Conservation (phyloP, 106 monocot species). For the Phalaenopsis equestris region DNA sequence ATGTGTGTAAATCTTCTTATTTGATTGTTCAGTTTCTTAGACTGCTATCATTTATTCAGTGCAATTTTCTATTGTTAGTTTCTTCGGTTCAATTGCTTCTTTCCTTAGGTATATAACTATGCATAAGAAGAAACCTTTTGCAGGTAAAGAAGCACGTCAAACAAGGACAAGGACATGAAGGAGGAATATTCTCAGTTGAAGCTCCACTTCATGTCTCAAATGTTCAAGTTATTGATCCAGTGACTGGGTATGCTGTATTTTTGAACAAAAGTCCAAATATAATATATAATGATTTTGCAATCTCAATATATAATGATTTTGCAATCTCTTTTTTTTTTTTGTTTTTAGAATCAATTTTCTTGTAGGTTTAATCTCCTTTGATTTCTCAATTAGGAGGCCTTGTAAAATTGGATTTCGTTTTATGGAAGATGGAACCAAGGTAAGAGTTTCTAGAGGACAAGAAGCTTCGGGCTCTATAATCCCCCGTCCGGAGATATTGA, state of each 20-base stretch:
- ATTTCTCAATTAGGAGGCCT: constrained; percentile 49
- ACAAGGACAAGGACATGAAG: constrained; percentile 90
- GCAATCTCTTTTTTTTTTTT: background rate
- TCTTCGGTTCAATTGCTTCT: background rate
- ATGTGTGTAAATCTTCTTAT: too few species aligned
- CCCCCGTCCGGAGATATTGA: constrained; percentile 87
- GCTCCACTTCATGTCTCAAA: constrained; percentile 98
- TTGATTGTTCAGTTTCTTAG: too few species aligned
- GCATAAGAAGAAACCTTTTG: background rate
- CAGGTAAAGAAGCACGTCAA: constrained; percentile 98
- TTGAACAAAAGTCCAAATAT: background rate
- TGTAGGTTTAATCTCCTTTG: background rate
- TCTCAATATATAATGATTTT: background rate
- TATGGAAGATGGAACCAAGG: constrained; percentile 86
- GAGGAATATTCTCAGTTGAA: constrained; percentile 78
- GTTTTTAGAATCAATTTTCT: background rate
- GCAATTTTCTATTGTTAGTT: background rate
- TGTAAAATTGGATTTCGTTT: constrained; percentile 78
- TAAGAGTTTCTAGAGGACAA: constrained; percentile 72
- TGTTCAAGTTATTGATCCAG: constrained; percentile 86
- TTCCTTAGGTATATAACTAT: background rate
- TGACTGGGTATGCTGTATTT: constrained; percentile 60
- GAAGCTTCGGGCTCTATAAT: constrained; percentile 79
- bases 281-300: too few species aligned
- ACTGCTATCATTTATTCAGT: too few species aligned